Evolutionary conservation across 768 basidiomycete species (phyloP).

Genomic region (Xerocomus brunneocitrinus): DNA sequence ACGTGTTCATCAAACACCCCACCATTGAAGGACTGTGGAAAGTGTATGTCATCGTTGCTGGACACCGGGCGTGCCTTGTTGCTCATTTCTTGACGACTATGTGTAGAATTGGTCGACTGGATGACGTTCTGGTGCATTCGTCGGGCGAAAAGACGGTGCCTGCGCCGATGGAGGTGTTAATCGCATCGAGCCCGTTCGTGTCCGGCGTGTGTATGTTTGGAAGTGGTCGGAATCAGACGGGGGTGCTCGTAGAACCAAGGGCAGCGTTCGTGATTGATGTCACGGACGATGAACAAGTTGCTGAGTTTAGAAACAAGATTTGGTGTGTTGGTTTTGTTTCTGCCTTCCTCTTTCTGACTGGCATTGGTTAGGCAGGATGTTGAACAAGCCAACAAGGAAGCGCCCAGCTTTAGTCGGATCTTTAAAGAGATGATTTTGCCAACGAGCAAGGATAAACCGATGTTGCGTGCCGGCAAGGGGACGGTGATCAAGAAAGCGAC

Average conservation of each 20-base stretch:
- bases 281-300: conserved; percentile 22
- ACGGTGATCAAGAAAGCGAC: conserved; percentile 41
- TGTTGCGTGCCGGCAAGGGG: conserved; percentile 45
- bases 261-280: conserved; percentile 33
- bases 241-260: conserved; percentile 31
- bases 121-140: conserved; percentile 31
- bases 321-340: conserved; percentile 27
- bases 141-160: conserved; percentile 34
- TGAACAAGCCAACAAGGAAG: conserved; percentile 39
- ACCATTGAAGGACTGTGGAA: conserved; percentile 40
- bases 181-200: conserved; percentile 20
- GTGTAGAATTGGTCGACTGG: conserved; percentile 37
- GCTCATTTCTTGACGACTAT: not conserved
- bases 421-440: conserved; percentile 52
- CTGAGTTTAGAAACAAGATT: conserved; percentile 34
- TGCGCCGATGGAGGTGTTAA: conserved; percentile 31
- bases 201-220: conserved; percentile 39
- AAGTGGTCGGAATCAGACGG: conserved; percentile 25
- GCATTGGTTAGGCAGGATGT: conserved; percentile 29
- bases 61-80: not conserved
- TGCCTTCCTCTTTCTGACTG: not conserved
- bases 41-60: conserved; percentile 28
- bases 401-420: conserved; percentile 40
- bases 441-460: conserved; percentile 37
- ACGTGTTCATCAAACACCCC: conserved; percentile 42